phyloP scores from a whole-genome alignment of 2,329 filamentous ascomycete genomes.

The Aspergillus sp. region DNA sequence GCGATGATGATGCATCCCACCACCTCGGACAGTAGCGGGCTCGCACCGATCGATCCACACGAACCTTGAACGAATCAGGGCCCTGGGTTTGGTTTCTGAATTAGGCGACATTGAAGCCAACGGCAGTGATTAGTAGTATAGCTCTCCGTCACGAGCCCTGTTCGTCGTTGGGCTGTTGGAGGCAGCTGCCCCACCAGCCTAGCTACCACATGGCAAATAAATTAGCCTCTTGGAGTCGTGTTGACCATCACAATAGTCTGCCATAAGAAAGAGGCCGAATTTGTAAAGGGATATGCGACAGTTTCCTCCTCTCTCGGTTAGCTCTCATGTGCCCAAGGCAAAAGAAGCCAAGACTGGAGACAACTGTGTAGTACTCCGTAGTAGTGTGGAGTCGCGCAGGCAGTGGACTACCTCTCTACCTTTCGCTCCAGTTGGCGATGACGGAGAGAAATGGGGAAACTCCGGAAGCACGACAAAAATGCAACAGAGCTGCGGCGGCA shows the following conservation, averaged over 20 bases:
- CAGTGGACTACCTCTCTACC: background rate
- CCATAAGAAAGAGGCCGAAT: background rate
- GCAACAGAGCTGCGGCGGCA: slow-evolving; percentile 1
- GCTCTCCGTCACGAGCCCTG: slow-evolving; percentile 9
- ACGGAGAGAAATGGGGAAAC: slow-evolving; percentile 16
- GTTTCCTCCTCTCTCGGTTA: background rate
- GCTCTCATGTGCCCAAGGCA: background rate
- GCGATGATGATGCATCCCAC: slow-evolving; percentile 16
- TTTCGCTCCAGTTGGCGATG: slow-evolving; percentile 1
- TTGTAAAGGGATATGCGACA: background rate
- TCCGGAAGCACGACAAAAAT: slow-evolving; percentile 6
- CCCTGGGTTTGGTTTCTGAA: slow-evolving; percentile 9
- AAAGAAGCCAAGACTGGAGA: slow-evolving; percentile 11
- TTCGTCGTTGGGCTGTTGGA: slow-evolving; percentile 10
- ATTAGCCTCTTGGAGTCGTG: slow-evolving; percentile 11
- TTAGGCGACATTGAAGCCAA: slow-evolving; percentile 13
- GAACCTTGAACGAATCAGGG: slow-evolving; percentile 20
- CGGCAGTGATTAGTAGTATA: slow-evolving; percentile 15
- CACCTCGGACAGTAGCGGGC: slow-evolving; percentile 18
- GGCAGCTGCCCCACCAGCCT: slow-evolving; percentile 22
- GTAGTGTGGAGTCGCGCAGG: background rate
- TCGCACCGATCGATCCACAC: slow-evolving; percentile 21
- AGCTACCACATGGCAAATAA: slow-evolving; percentile 25
- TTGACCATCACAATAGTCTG: background rate
- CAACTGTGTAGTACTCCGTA: background rate